A percentile compares a stretch with the other conserved stretches of the same genome.
These are phyloP conservation scores for Fraxinus sp. DNA, from an alignment of 305 asterid species.

Conservation along the genomic window DNA sequence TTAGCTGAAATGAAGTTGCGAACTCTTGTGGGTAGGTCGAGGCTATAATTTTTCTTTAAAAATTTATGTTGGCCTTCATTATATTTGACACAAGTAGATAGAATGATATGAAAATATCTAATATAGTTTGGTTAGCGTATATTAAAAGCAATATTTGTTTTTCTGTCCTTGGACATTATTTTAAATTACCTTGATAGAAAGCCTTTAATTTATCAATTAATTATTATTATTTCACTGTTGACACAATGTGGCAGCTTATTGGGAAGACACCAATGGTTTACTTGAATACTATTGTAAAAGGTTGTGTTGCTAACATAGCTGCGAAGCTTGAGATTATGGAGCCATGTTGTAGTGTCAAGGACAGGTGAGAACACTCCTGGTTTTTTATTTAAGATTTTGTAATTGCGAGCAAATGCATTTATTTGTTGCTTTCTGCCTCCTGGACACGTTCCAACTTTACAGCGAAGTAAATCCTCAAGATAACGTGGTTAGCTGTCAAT, in stretches of 20 bases:
- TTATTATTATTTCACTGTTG: constrained; percentile 2
- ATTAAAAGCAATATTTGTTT: neutral
- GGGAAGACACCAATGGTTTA: constrained; percentile 98
- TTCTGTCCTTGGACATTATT: neutral
- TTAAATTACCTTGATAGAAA: neutral
- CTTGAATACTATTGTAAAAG: constrained; percentile 78
- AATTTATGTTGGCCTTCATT: neutral
- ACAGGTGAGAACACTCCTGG: constrained; percentile 51
- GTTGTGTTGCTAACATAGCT: constrained; percentile 85
- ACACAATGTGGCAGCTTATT: constrained; percentile 58
- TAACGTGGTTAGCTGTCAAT: constrained; percentile 1
- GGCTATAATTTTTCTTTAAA: constrained; percentile 1
- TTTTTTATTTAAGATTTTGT: constrained; percentile 8
- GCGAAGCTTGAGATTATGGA: constrained; percentile 99
- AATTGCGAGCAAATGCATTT: neutral
- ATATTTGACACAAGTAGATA: constrained; percentile 1
- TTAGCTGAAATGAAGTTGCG: constrained; percentile 6
- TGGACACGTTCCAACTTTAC: neutral
- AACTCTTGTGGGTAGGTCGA: constrained; percentile 11
- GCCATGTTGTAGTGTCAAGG: constrained; percentile 98
- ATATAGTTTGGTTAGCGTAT: neutral
- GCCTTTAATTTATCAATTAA: neutral
- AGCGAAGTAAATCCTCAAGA: neutral
- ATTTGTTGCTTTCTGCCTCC: neutral
- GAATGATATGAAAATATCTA: neutral